These are phyloP conservation scores for Fusarium fracticaudum DNA, from an alignment of 2,329 filamentous ascomycete species.

Conservation along the genomic window DNA sequence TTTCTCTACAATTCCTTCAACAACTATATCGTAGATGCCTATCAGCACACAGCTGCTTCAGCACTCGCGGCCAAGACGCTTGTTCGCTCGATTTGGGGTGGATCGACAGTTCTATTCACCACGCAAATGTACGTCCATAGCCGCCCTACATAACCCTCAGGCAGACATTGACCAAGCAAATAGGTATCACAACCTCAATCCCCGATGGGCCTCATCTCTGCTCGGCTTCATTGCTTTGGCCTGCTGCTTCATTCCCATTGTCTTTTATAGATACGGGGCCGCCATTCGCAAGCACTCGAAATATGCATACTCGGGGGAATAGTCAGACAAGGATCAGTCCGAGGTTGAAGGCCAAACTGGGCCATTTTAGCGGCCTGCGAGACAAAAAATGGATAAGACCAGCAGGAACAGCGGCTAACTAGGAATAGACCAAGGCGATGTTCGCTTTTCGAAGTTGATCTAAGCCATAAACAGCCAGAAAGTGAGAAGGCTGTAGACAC, in stretches of 20 bases:
- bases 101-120: background rate
- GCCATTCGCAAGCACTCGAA: background rate
- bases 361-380: no score
- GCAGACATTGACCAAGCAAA: rapidly evolving
- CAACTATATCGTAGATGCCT: background rate
- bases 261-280: background rate
- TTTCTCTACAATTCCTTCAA: background rate
- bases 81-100: background rate
- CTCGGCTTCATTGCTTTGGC: background rate
- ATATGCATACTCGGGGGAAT: background rate
- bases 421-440: no score
- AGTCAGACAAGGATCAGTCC: background rate
- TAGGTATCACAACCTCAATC: background rate
- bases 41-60: background rate
- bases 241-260: background rate
- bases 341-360: no score
- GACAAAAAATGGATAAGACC: no score
- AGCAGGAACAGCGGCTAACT: no score
- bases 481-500: no score
- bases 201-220: background rate
- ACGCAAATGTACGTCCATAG: background rate
- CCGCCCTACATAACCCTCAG: background rate
- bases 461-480: no score
- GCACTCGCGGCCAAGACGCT: background rate
- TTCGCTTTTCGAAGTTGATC: rapidly evolving